Conservation (phyloP, 805 yeast genomes). For the Diddensiella santjacobensis region DNA sequence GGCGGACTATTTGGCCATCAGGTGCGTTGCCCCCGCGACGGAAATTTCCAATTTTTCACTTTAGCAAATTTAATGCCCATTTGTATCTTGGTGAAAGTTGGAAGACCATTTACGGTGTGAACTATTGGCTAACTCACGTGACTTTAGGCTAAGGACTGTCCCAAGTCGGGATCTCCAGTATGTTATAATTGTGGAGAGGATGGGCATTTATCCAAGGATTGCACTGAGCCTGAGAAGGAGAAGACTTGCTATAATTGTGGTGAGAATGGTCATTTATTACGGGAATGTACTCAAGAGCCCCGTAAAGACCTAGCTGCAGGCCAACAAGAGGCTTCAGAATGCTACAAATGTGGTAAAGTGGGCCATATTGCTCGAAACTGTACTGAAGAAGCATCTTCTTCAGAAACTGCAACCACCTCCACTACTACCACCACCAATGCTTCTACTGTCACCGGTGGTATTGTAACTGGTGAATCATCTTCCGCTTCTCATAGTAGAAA, state of each 20-base stretch:
- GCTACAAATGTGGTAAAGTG: slow-evolving; percentile 88
- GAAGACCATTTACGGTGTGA: not conserved
- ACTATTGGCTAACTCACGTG: slow-evolving; percentile 10
- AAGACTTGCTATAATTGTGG: slow-evolving; percentile 95
- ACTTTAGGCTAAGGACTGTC: slow-evolving; percentile 35
- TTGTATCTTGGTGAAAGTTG: too few relatives aligned
- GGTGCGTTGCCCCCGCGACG: slow-evolving; percentile 10
- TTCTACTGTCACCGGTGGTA: slow-evolving; percentile 17
- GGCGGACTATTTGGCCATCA: slow-evolving; percentile 27
- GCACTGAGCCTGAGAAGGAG: slow-evolving; percentile 75
- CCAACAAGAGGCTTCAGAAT: slow-evolving; percentile 38
- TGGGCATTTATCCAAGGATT: slow-evolving; percentile 86
- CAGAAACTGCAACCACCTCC: slow-evolving; percentile 31
- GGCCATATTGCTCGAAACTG: slow-evolving; percentile 92
- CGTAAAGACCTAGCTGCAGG: slow-evolving; percentile 16
- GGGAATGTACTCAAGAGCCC: slow-evolving; percentile 54
- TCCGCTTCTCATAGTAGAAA: slow-evolving; percentile 78
- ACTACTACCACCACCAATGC: not conserved
- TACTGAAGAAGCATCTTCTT: slow-evolving; percentile 30
- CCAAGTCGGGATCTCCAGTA: slow-evolving; percentile 35
- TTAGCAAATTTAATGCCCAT: not conserved
- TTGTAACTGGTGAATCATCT: slow-evolving; percentile 53
- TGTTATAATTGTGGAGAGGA: slow-evolving; percentile 38
- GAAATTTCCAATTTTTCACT: too few relatives aligned
- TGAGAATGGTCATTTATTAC: slow-evolving; percentile 81